Percentiles rank a stretch among this genome's conserved stretches.
Evolutionary conservation across 1,284 basidiomycete genomes (phyloP).

Genomic region (Cutaneotrichosporon daszewskae): DNA sequence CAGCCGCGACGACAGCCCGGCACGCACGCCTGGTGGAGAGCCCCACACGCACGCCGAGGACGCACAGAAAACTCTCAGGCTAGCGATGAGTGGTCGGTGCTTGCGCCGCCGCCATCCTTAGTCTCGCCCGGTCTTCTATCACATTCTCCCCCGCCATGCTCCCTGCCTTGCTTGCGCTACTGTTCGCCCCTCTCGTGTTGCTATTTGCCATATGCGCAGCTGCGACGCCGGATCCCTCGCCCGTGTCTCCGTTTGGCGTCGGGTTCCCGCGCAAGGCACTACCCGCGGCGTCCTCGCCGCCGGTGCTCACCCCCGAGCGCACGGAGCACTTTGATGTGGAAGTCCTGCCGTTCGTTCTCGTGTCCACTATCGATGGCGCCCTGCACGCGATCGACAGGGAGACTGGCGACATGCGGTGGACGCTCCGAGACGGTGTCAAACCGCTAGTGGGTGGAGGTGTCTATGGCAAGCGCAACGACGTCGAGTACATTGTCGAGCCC

Average conservation of each 20-base stretch:
- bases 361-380: constrained; percentile 46
- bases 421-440: constrained; percentile 39
- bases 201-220: constrained; percentile 7
- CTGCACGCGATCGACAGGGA: constrained; percentile 45
- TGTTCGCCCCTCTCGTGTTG: constrained; percentile 12
- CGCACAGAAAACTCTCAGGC: too few species aligned
- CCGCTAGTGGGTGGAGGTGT: constrained; percentile 39
- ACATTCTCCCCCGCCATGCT: constrained; percentile 10
- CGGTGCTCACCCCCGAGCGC: not conserved
- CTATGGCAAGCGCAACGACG: constrained; percentile 20
- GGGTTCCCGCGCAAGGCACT: constrained; percentile 7
- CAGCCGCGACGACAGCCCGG: too few species aligned
- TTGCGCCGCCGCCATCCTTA: constrained; percentile 11
- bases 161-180: too few species aligned
- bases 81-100: constrained; percentile 19
- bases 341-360: constrained; percentile 42
- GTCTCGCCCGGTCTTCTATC: not conserved
- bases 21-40: too few species aligned
- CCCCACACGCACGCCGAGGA: too few species aligned
- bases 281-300: not conserved
- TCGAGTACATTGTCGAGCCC: constrained; percentile 46
- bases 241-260: constrained; percentile 11
- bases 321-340: constrained; percentile 37
- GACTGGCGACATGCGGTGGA: constrained; percentile 37
- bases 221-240: constrained; percentile 3